phyloP scores from a whole-genome alignment of 1,284 basidiomycete species.

The Pseudozyma hubeiensis region DNA sequence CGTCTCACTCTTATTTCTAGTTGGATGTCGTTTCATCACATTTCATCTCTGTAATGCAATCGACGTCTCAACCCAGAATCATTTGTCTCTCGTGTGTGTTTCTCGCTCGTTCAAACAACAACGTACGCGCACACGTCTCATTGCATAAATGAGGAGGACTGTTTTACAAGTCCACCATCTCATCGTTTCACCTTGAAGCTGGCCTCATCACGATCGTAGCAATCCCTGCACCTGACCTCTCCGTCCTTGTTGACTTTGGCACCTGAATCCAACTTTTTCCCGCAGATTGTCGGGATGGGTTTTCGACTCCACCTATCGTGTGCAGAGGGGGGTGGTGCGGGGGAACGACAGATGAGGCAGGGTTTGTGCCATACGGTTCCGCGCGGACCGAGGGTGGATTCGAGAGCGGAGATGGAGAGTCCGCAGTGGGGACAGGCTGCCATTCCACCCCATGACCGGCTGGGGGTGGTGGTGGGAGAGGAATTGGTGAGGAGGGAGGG shows the following conservation, averaged over 20 bases:
- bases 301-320: not conserved
- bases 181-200: constrained; percentile 12
- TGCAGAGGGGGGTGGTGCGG: not conserved
- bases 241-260: constrained; percentile 55
- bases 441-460: constrained; percentile 45
- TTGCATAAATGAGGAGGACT: not conserved
- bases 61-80: not conserved
- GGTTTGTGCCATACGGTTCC: constrained; percentile 51
- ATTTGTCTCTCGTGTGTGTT: no score
- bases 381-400: constrained; percentile 51
- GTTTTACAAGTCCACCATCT: not conserved
- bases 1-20: not conserved
- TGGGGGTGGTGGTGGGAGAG: not conserved
- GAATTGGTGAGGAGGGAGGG: not conserved
- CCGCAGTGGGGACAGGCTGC: constrained; percentile 47
- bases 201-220: constrained; percentile 40
- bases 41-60: not conserved
- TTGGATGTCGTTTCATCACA: not conserved
- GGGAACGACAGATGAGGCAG: constrained; percentile 50
- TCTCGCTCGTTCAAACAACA: no score
- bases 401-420: constrained; percentile 45
- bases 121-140: no score
- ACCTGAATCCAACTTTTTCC: constrained; percentile 50
- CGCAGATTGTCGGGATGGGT: constrained; percentile 16
- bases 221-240: constrained; percentile 55